These are phyloP conservation scores for Solanum etuberosum DNA, from an alignment of 257 asterid genomes.

Conservation along the genomic window DNA sequence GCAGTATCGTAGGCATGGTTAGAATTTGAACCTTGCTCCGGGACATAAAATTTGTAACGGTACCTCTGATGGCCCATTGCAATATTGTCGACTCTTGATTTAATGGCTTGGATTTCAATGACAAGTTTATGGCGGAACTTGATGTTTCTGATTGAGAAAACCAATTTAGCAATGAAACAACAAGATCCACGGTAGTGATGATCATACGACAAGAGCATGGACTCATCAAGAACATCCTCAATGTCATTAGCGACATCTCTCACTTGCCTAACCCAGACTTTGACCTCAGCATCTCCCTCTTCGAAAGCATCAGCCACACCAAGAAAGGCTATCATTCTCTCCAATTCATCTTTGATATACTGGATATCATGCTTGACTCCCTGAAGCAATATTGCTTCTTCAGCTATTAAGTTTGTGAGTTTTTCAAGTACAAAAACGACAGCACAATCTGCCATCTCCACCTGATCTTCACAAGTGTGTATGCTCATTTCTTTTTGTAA, in stretches of 20 bases:
- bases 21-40: background rate
- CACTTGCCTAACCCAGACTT: background rate
- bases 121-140: constrained; percentile 8
- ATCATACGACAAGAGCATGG: background rate
- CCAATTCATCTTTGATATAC: constrained; percentile 1
- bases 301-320: background rate
- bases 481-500: background rate
- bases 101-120: constrained; percentile 3
- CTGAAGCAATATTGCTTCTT: background rate
- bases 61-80: constrained; percentile 7
- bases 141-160: background rate
- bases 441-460: background rate
- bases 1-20: background rate
- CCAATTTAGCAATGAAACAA: background rate
- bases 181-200: background rate
- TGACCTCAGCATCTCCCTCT: background rate
- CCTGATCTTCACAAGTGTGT: background rate
- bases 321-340: background rate
- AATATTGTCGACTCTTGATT: background rate
- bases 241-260: constrained; percentile 1
- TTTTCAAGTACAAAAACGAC: background rate
- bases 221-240: constrained; percentile 9
- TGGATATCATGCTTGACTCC: background rate
- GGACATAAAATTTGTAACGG: background rate
- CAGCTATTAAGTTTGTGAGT: background rate